Evolutionary conservation across 2,329 filamentous ascomycete genomes (phyloP), one percentile per base, ranked within the genome.

Genomic region (Ophidiomyces ophidiicola): DNA sequence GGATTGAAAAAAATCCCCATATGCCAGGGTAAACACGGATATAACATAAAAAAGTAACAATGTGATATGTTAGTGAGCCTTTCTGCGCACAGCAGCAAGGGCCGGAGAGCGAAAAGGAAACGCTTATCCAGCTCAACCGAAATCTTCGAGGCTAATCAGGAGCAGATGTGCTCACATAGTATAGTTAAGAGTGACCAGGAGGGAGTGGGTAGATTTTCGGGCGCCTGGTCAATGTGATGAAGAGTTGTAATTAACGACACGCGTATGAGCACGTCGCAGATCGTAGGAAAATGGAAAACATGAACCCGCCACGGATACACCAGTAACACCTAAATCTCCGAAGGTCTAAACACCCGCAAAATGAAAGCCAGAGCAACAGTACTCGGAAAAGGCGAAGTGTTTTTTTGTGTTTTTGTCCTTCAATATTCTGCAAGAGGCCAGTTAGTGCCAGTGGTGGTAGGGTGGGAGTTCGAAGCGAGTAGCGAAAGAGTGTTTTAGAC

Each of bases 381-480:
- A 43, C 12, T 35, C 39, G 39, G 18, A 32, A 32, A 29, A 37
- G 29, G 34, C 21, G 15, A 21, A 34, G 20, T 24, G 29, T 14
- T 28, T 26, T 35, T 38, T 31, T n/a, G 30, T 30, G 23, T 40
- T 39, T 38, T 46, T 12, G 38, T 28, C 11, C 30, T 34, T 43
- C 20, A 43, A 24, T 39, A 43, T 43, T 43, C 41, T 43, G 41
- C 25, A 20, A 36, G 23, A 38, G 41, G 34, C 35, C 29, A 36
- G 41, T 43, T 43, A 43, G 41, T 40, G 41, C 41, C 36, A 29
- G 36, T 43, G 41, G 41, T 43, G 41, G 35, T 35, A 44, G 18
- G 29, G 7, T 11, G 23, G 32, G 19, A 43, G 19, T 20, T 19
- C 26, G 24, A 36, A 23, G 18, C 12, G 25, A 31, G 31, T 23